phyloP scores from a whole-genome alignment of 2,329 filamentous ascomycete genomes.

The Penicillium corylophilum region DNA sequence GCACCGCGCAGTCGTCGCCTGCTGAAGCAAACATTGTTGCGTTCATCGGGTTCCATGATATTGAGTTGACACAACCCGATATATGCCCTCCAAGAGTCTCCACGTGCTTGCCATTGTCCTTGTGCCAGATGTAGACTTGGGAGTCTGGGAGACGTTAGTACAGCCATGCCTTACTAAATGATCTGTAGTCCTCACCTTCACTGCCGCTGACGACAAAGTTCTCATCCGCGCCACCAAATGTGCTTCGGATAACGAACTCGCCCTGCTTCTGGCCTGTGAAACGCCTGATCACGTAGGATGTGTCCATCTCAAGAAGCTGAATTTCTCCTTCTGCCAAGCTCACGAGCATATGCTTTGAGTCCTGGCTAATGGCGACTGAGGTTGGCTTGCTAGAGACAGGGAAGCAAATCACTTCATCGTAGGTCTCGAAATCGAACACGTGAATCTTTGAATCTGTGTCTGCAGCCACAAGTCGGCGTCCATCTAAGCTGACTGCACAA shows the following conservation, averaged over 20 bases:
- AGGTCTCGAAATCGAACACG: slow-evolving; percentile 76
- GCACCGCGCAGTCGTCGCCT: slow-evolving; percentile 80
- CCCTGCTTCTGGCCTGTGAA: slow-evolving; percentile 75
- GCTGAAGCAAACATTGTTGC: slow-evolving; percentile 85
- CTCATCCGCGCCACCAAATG: slow-evolving; percentile 86
- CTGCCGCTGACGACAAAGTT: slow-evolving; percentile 90
- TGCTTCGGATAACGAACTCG: slow-evolving; percentile 74
- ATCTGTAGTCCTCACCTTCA: slow-evolving; percentile 61
- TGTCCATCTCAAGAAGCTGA: slow-evolving; percentile 73
- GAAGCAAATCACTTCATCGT: slow-evolving; percentile 73
- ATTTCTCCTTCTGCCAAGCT: slow-evolving; percentile 77
- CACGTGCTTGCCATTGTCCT: slow-evolving; percentile 72
- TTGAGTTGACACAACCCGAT: slow-evolving; percentile 76
- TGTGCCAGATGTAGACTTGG: slow-evolving; percentile 85
- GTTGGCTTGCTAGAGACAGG: slow-evolving; percentile 68
- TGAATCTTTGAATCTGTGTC: slow-evolving; percentile 69
- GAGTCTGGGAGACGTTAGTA: slow-evolving; percentile 52
- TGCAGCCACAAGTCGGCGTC: slow-evolving; percentile 74
- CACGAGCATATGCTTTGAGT: slow-evolving; percentile 78
- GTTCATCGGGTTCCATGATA: slow-evolving; percentile 83
- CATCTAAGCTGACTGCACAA: slow-evolving; percentile 77
- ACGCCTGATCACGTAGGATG: slow-evolving; percentile 67
- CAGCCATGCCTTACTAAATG: neutral
- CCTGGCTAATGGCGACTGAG: slow-evolving; percentile 75
- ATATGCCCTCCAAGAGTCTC: slow-evolving; percentile 74